Evolutionary conservation across 768 basidiomycete genomes (phyloP), one percentile per base, ranked within the genome.

Genomic region (Leccinellum albellum): DNA sequence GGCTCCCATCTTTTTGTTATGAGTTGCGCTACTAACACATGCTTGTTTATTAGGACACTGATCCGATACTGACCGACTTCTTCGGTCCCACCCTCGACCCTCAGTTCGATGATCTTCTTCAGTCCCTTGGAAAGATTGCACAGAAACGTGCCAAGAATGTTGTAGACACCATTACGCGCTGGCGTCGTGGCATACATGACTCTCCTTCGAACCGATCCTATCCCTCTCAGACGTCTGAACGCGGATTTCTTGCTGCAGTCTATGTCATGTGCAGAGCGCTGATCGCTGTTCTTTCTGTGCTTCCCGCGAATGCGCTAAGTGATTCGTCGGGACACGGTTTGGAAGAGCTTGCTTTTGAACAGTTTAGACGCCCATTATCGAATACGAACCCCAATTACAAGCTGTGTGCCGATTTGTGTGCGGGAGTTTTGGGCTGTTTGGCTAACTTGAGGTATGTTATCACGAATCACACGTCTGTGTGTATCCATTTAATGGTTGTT

Each of bases 241-340:
- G 88, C 29, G 86, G 87, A 68, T 83, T 84, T n/a, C 79, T 95
- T 4, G 88, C 91, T 6, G 85, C 91, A 1, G 88, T 90, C 37
- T 96, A 94, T 68, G 84, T 98, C 66, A 88, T 93, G 85, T 94
- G 91, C 66, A 84, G 94, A 51, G 87, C 90, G 4, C 79, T 96
- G 20, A 86, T 93, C 26, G 85, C 83, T 2, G 83, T 94, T 13
- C 80, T 95, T 54, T 82, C 86, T 37, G 77, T 81, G 17, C 79
- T 91, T 26, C 79, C 87, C 1, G 88, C 87, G 65, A 91, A 93
- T 61, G 85, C 86, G 2, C 76, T 96, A 4, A 88, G 87, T 14
- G 91, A 94, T 45, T 74, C 82, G 0, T 73, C 91, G 57, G 94
- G 92, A 1, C 84, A 88, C 70, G 84, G 77, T 49, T 74, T 96